These are phyloP conservation scores for Hypoxylon rickii DNA, from an alignment of 495 filamentous ascomycete genomes.

Conservation along the genomic window DNA sequence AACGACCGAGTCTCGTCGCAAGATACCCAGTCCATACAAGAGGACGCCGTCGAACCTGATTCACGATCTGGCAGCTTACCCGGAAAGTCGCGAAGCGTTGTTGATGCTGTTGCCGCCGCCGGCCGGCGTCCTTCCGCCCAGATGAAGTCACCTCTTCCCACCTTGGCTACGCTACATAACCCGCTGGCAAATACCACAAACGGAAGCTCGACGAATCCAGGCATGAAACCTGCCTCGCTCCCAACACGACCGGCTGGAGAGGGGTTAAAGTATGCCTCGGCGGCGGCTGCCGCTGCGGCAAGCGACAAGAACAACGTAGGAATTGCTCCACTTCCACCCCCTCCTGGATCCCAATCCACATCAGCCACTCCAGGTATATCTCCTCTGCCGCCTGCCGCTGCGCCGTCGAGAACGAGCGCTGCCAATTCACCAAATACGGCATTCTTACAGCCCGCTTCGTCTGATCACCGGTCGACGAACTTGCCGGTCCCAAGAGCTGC, in stretches of 20 bases:
- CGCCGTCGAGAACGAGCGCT: slow-evolving; percentile 46
- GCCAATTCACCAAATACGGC: slow-evolving; percentile 49
- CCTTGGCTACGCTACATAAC: slow-evolving; percentile 81
- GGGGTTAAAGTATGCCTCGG: slow-evolving; percentile 93
- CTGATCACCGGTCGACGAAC: slow-evolving; percentile 42
- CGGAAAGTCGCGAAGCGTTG: slow-evolving; percentile 58
- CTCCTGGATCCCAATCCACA: slow-evolving; percentile 62
- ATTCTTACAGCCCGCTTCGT: slow-evolving; percentile 46
- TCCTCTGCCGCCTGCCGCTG: slow-evolving; percentile 53
- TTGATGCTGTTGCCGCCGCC: slow-evolving; percentile 54
- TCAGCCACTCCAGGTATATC: slow-evolving; percentile 46
- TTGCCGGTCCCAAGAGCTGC: slow-evolving; percentile 26
- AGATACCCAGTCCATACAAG: slow-evolving; percentile 90
- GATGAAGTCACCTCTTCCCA: slow-evolving; percentile 90
- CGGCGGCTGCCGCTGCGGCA: slow-evolving; percentile 91
- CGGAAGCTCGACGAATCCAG: slow-evolving; percentile 51
- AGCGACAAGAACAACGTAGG: slow-evolving; percentile 94
- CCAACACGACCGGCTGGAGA: slow-evolving; percentile 85
- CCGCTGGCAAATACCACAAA: slow-evolving; percentile 67
- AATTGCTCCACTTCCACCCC: slow-evolving; percentile 89
- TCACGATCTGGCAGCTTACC: slow-evolving; percentile 53
- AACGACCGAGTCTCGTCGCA: slow-evolving; percentile 90
- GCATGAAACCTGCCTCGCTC: slow-evolving; percentile 90
- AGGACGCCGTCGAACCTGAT: slow-evolving; percentile 73
- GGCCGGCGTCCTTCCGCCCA: slow-evolving; percentile 84